Base-by-base conservation (phyloP, 1,284 basidiomycete species). In the Neonothopanus nambi region DNA sequence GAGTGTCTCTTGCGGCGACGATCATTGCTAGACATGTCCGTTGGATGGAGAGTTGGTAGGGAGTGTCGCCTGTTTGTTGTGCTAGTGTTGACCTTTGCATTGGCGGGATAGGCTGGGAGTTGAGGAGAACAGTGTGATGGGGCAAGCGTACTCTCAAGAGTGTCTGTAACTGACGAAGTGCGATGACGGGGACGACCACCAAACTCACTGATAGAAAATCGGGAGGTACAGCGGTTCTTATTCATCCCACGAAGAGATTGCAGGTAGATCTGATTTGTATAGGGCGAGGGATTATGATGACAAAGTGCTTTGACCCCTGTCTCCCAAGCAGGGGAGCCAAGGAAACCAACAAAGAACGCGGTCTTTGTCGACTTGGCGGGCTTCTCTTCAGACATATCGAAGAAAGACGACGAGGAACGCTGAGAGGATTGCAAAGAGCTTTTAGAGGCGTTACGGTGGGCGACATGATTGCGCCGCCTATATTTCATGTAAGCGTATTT, bases 281-380 rank as follows among this genome's bases (percentile, higher is more conserved):
- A 43, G 5, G 37, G 24, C n/a, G 40, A 51, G 26, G 49, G 49
- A 11, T 26, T 45, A 52, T 59, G 38, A 52, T 63, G n/a, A n/a
- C n/a, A 20, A 51, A 26, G n/a, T 59, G 43, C 55, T 43, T 59
- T 64, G 39, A 65, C 42, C 15, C 62, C 63, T 9, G 70, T 74
- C 65, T 79, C 77, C 68, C 71, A 74, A 12, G 66, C 57, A 30
- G 77, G 77, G 33, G 76, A 78, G 42, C 76, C 75, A 45, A 77
- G 67, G 49, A 78, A 67, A 5, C 77, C 77, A 20, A 77, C 72
- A 30, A 74, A 55, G 55, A 77, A 68, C 11, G 70, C 75, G 41
- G 68, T 24, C 26, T 51, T 51, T n/a, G 28, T 30, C 38, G 40
- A 33, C 23, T 54, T 59, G 9, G 24, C n/a, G 13, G 48, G 21